Conservation (phyloP, 164 flowering plant genomes). For the Cinnamomum micranthum region DNA sequence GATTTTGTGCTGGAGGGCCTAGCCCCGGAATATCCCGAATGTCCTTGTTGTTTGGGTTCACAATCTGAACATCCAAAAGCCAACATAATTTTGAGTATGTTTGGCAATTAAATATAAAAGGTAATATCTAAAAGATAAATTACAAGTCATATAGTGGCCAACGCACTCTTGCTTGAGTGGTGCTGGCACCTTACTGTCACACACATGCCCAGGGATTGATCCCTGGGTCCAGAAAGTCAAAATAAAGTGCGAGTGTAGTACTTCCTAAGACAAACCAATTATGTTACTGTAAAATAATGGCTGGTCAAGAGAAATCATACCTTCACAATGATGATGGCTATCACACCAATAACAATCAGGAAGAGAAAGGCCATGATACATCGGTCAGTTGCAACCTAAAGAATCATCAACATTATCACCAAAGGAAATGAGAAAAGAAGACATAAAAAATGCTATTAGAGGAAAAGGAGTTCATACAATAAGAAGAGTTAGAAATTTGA, state of each 20-base stretch:
- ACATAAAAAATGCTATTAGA: background rate
- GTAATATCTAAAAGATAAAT: too few species aligned
- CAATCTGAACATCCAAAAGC: conserved; percentile 46
- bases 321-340: conserved; percentile 15
- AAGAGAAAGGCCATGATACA: conserved; percentile 13
- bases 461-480: background rate
- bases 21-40: conserved; percentile 88
- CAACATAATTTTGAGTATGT: background rate
- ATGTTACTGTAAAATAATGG: background rate
- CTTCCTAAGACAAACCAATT: background rate
- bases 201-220: too few species aligned
- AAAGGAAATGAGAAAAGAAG: background rate
- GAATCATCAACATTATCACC: background rate
- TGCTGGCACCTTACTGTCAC: too few species aligned
- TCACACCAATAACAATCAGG: conserved; percentile 13
- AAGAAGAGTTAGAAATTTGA: background rate
- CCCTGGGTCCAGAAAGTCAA: background rate
- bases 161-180: too few species aligned
- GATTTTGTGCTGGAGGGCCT: conserved; percentile 71
- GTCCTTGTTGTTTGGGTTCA: conserved; percentile 78
- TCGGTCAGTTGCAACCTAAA: conserved; percentile 14
- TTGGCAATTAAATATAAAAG: background rate
- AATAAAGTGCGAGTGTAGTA: background rate
- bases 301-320: background rate
- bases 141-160: too few species aligned